phyloP scores from a whole-genome alignment of 768 basidiomycete species.

The Russula vinacea region DNA sequence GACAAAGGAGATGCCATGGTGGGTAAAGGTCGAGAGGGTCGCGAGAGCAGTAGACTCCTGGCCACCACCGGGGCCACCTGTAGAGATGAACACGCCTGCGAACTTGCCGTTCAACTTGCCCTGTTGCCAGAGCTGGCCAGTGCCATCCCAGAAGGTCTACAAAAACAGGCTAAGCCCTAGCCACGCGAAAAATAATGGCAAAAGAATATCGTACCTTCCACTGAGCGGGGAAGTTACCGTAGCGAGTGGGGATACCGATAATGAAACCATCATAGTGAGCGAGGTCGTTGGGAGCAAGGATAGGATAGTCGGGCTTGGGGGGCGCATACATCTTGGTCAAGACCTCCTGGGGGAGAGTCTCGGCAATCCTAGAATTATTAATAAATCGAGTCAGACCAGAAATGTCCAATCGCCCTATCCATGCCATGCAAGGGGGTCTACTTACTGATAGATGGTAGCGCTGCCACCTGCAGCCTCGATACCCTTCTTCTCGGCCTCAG shows the following conservation, averaged over 20 bases:
- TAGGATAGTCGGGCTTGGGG: constrained; percentile 67
- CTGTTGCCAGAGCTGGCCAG: constrained; percentile 59
- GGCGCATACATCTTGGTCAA: constrained; percentile 68
- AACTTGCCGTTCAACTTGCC: constrained; percentile 72
- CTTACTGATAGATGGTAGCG: constrained; percentile 49
- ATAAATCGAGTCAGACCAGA: constrained; percentile 4
- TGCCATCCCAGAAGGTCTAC: constrained; percentile 73
- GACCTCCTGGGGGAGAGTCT: constrained; percentile 71
- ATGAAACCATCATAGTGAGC: constrained; percentile 65
- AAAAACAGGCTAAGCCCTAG: not conserved
- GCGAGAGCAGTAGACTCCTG: constrained; percentile 60
- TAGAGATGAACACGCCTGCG: constrained; percentile 70
- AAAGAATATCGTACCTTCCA: constrained; percentile 54
- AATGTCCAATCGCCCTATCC: not conserved
- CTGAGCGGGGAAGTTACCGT: constrained; percentile 76
- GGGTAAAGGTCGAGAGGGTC: constrained; percentile 55
- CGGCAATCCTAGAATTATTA: constrained; percentile 60
- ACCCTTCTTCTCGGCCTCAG: constrained; percentile 48
- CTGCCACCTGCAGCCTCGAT: constrained; percentile 43
- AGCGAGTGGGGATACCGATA: constrained; percentile 77
- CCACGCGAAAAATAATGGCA: not conserved
- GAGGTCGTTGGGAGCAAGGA: constrained; percentile 56
- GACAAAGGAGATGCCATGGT: constrained; percentile 71
- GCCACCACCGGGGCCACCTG: constrained; percentile 74
- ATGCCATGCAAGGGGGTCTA: too few species aligned